phyloP scores from a whole-genome alignment of 2,329 filamentous ascomycete genomes.

The Aureobasidium melanogenum region DNA sequence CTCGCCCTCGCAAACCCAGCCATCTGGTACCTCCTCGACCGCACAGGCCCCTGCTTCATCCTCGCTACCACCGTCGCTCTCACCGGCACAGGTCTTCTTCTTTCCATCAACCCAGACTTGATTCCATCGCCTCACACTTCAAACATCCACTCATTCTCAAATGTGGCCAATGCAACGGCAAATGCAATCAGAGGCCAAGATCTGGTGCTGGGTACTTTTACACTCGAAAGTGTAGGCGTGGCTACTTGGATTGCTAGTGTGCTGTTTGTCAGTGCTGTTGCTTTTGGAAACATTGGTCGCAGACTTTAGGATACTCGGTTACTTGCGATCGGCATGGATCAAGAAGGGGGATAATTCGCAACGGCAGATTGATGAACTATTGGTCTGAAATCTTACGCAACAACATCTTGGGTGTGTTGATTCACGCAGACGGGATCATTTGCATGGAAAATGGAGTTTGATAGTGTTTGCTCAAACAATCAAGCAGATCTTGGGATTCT shows the following conservation, averaged over 20 bases:
- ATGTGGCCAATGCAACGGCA: conserved; percentile 15
- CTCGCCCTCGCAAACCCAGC: conserved; percentile 87
- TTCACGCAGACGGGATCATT: no score
- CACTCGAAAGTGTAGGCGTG: conserved; percentile 57
- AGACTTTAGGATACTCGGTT: conserved; percentile 40
- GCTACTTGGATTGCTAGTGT: conserved; percentile 89
- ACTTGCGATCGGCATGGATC: not conserved
- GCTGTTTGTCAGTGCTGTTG: conserved; percentile 87
- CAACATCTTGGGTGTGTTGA: no score
- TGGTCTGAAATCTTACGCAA: no score
- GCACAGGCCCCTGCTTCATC: conserved; percentile 74
- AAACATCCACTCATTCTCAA: conserved; percentile 17
- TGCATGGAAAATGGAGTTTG: no score
- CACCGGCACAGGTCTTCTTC: conserved; percentile 62
- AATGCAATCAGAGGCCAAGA: conserved; percentile 15
- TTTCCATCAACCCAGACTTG: conserved; percentile 68
- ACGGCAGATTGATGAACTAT: not conserved
- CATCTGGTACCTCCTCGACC: conserved; percentile 93
- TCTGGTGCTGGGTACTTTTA: conserved; percentile 41
- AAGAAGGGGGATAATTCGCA: not conserved
- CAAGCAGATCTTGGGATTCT: no score
- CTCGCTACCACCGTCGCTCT: conserved; percentile 67
- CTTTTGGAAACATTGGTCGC: conserved; percentile 91
- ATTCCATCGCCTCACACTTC: conserved; percentile 57
- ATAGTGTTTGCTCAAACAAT: no score